Evolutionary conservation across 2,329 filamentous ascomycete species (phyloP), one percentile per base, ranked within the genome.

Genomic region (Bipolaris sorokiniana): DNA sequence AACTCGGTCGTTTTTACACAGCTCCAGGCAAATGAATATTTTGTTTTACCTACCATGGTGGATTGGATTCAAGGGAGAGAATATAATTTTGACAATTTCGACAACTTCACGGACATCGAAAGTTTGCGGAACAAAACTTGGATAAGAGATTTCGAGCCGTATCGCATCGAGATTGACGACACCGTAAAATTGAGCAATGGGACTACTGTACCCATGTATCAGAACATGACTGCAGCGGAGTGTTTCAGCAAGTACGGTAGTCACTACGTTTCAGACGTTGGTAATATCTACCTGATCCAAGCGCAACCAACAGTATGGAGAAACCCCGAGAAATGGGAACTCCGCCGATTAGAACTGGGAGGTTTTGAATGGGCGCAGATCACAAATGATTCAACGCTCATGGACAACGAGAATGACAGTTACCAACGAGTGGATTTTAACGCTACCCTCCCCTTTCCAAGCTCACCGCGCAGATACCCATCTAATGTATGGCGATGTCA

Each of bases 1-100:
- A 65, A 68, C 42, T 68, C 61, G 1, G 52, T 64, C 16, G 53
- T 60, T 5, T 61, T 65, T 22, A 63, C 65, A 9, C 58, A 48
- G 9, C 31, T 65, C 6, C 59, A 64, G 22, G 64, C 62, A 1
- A 67, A 68, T 22, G 44, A 60, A 3, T 67, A 67, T 22, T 10
- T 46, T 0, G 64, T 64, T 1, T 6, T 58, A n/a, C 53, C 64
- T 2, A 46, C 48, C 1, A 63, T 44, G 3, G 54, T 63, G 9
- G 44, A 41, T 7, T 68, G 62, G 65, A 51, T 68, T 0, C 5
- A 47, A 1, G 59, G 62, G 0, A 53, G n/a, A 3, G 1, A 47
- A 1, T 68, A 63, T 49, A 40, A 66, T 28, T 58, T 37, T 0
- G 55, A 52, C 7, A 42, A 48, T 11, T 59, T 61, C 16, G 13